Evolutionary conservation across 2,329 filamentous ascomycete species (phyloP).

Genomic region (Fusarium pseudograminearum): DNA sequence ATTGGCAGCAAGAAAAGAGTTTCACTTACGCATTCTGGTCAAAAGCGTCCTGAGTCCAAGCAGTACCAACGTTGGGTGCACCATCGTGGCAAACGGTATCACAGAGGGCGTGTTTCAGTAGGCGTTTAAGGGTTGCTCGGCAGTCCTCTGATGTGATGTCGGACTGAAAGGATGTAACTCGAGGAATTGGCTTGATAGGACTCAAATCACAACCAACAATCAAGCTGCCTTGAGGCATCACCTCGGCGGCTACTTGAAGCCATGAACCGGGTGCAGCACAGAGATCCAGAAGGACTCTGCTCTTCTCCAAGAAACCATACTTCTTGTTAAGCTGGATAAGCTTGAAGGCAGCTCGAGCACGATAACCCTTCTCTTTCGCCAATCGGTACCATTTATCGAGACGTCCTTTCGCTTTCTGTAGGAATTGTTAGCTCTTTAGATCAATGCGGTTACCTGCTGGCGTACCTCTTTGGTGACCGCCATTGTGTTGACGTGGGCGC

Average conservation of each 20-base stretch:
- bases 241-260: conserved; percentile 96
- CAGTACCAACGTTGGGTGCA: conserved; percentile 96
- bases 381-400: conserved; percentile 99
- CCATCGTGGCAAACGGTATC: conserved; percentile 71
- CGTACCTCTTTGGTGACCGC: conserved; percentile 85
- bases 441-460: rapidly evolving
- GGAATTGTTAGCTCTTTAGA: not conserved
- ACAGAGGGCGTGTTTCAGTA: too few species aligned
- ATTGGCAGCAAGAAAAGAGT: not conserved
- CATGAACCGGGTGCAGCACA: conserved; percentile 97
- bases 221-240: conserved; percentile 94
- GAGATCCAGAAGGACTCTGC: conserved; percentile 95
- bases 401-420: conserved; percentile 93
- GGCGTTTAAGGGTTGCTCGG: conserved; percentile 85
- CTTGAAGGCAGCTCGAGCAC: conserved; percentile 97
- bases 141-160: conserved; percentile 99
- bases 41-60: conserved; percentile 98
- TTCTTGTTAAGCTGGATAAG: conserved; percentile 99
- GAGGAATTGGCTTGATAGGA: conserved; percentile 95
- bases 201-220: conserved; percentile 88
- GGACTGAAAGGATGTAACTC: conserved; percentile 94
- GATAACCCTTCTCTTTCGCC: conserved; percentile 97
- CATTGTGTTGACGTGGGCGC: conserved; percentile 65
- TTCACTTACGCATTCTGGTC: conserved; percentile 80
- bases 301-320: conserved; percentile 97